phyloP scores from a whole-genome alignment of 805 yeast genomes.

The Lipomyces orientalis region DNA sequence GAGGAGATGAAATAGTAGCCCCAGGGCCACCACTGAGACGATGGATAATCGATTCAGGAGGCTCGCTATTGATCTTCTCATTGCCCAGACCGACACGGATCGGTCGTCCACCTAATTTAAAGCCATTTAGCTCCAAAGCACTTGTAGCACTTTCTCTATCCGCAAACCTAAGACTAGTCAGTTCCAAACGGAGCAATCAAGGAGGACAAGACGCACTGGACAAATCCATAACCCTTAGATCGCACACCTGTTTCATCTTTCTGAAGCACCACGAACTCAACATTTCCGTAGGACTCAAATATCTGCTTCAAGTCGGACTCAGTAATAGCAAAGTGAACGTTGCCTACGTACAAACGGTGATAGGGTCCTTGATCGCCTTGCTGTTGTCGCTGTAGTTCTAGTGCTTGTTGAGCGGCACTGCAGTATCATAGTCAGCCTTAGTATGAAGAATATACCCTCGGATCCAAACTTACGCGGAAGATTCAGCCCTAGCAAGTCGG shows the following conservation, averaged over 20 bases:
- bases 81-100: conserved; percentile 42
- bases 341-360: conserved; percentile 44
- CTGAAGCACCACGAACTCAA: conserved; percentile 85
- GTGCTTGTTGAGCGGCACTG: conserved; percentile 36
- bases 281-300: conserved; percentile 69
- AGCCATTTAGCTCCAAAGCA: conserved; percentile 44
- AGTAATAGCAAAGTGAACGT: conserved; percentile 48
- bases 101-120: conserved; percentile 42
- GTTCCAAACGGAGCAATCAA: neutral
- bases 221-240: conserved; percentile 87
- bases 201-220: conserved; percentile 53
- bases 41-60: conserved; percentile 31
- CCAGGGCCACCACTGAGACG: conserved; percentile 29
- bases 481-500: conserved; percentile 40
- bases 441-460: neutral
- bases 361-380: conserved; percentile 23
- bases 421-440: neutral
- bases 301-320: conserved; percentile 74
- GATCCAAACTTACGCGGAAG: conserved; percentile 32
- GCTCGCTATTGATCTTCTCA: conserved; percentile 35
- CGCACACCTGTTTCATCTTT: conserved; percentile 76
- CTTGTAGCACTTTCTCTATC: conserved; percentile 37
- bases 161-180: conserved; percentile 22
- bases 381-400: conserved; percentile 33
- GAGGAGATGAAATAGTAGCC: conserved; percentile 8